These are phyloP conservation scores for Entonaema liquescens DNA, from an alignment of 495 filamentous ascomycete genomes.

Conservation along the genomic window DNA sequence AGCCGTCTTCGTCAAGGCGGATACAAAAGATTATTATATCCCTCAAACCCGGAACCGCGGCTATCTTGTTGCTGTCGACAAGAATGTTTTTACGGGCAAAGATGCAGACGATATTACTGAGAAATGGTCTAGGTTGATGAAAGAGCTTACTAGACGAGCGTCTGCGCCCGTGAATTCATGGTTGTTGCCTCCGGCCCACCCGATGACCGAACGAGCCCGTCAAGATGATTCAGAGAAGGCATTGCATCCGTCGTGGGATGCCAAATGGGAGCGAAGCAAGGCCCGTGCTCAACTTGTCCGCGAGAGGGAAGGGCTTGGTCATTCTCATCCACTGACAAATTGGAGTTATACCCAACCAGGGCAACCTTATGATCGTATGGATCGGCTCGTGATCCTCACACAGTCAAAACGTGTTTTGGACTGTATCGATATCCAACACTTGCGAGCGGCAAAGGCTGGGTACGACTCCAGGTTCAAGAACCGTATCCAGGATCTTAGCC, in stretches of 20 bases:
- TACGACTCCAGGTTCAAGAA: constrained; percentile 73
- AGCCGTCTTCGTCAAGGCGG: constrained; percentile 55
- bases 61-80: constrained; percentile 74
- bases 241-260: constrained; percentile 38
- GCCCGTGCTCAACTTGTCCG: constrained; percentile 65
- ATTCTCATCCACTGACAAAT: constrained; percentile 62
- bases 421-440: constrained; percentile 69
- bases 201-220: constrained; percentile 59
- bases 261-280: constrained; percentile 67
- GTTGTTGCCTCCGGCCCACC: constrained; percentile 66
- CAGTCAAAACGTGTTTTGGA: constrained; percentile 70
- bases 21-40: constrained; percentile 80
- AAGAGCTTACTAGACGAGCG: constrained; percentile 59
- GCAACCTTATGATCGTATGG: constrained; percentile 65
- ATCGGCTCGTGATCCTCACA: constrained; percentile 25
- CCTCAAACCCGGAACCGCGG: constrained; percentile 79
- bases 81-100: constrained; percentile 37
- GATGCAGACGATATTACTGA: constrained; percentile 3
- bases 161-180: constrained; percentile 72
- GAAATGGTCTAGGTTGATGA: constrained; percentile 28
- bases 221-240: constrained; percentile 51
- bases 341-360: constrained; percentile 63
- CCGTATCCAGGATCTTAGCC: constrained; percentile 71
- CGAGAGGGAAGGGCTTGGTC: constrained; percentile 55
- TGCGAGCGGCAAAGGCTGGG: constrained; percentile 47